Conservation (phyloP, 257 asterid species). For the Nicotiana attenuata region DNA sequence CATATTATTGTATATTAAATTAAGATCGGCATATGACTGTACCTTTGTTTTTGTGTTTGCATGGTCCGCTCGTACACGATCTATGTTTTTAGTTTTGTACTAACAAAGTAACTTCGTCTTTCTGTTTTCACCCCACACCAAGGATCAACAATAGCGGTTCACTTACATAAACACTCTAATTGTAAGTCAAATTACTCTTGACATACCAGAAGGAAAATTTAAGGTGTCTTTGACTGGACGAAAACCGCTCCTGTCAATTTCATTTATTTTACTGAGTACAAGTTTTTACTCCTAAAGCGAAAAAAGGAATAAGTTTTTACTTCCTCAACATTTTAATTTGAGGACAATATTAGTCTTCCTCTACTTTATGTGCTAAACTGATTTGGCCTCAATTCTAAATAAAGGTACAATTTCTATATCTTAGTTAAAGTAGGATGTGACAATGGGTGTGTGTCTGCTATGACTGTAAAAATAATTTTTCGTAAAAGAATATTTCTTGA, state of each 20-base stretch:
- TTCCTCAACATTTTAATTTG: neutral
- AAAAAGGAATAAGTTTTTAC: neutral
- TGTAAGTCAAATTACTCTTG: too few relatives aligned
- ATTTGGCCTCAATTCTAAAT: neutral
- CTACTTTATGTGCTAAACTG: neutral
- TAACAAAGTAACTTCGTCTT: too few relatives aligned
- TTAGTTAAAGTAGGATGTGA: neutral
- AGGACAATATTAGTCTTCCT: neutral
- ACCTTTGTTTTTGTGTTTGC: too few relatives aligned
- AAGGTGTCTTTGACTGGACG: neutral
- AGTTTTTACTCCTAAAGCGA: neutral
- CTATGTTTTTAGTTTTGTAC: too few relatives aligned
- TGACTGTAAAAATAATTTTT: neutral
- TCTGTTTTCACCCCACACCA: too few relatives aligned
- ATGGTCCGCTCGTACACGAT: neutral
- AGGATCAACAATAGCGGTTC: too few relatives aligned
- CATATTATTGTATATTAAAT: too few relatives aligned
- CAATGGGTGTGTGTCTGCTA: neutral
- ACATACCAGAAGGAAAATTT: too few relatives aligned
- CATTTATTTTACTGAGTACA: neutral
- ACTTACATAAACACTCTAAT: too few relatives aligned
- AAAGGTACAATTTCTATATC: neutral
- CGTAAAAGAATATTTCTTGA: neutral
- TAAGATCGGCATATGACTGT: too few relatives aligned
- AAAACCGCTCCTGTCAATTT: neutral